Base-by-base conservation (phyloP, 768 basidiomycete species). In the Mycena haematopus region DNA sequence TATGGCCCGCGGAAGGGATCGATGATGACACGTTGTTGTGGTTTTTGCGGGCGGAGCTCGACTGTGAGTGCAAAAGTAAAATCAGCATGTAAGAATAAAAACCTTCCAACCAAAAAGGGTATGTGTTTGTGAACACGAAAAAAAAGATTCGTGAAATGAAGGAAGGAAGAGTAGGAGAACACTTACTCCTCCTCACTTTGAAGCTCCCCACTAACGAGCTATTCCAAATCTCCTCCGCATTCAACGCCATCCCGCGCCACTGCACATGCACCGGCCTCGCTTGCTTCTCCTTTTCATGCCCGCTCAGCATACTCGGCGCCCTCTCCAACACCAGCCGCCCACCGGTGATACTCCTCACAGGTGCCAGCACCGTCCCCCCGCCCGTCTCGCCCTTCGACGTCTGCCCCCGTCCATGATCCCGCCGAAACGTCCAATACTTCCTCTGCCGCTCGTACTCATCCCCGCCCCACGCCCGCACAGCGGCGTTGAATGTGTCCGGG, bases 21-120 rank as follows among this genome's bases (percentile, higher is more conserved):
- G 45, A 91, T 77, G 53, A 85, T 84, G 24, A 93, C 77, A 21
- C 91, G 87, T 65, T 92, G 90, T 60, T 90, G 89, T 10, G 82
- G 81, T 15, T 82, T 83, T 72, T 89, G 88, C 45, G 79, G 72
- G 19, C 84, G 77, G 69, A 87, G 83, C 24, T 79, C 72, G 42
- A 78, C 83, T 82, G n/a, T n/a, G 1, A 44, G 27, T 13, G 15
- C 52, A 2, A 51, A 38, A 7, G 15, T 10, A 10, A 4, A 55
- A 55, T 38, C 13, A 56, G 19, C 22, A n/a, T n/a, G n/a, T n/a
- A n/a, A n/a, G n/a, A n/a, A n/a, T n/a, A n/a, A n/a, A n/a, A n/a
- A n/a, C n/a, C n/a, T n/a, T n/a, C n/a, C n/a, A n/a, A n/a, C n/a
- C n/a, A n/a, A n/a, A 31, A 31, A 9, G 29, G 9, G 29, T 31